Base-by-base conservation (phyloP, 2,329 filamentous ascomycete species). In the Penicillium sp. region DNA sequence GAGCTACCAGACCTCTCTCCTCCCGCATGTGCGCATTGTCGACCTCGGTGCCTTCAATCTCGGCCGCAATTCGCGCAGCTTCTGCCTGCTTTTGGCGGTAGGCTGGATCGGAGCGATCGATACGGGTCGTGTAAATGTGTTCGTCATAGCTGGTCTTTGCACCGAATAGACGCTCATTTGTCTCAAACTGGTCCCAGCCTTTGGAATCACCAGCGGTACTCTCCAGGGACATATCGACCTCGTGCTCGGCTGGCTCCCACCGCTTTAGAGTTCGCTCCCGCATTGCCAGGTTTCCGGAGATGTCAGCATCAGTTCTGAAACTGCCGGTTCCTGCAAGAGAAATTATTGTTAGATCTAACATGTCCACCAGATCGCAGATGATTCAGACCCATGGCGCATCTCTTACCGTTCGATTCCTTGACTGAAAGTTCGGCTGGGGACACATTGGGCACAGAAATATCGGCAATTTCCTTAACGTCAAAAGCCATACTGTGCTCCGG, bases 121-220 rank as follows among this genome's bases (percentile, higher is more conserved):
- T 96, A 42, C 86, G 80, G 10, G 95, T 99, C 1, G 95, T 99
- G 79, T 99, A 99, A 45, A 95, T 87, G 68, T 91, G 92, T 77
- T 98, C 95, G 71, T 98, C 88, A 73, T 98, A 99, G 69, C 92
- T 92, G 54, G 90, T 95, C 76, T 87, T 91, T 41, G 96, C 79
- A 38, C 95, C 95, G 72, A 96, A 98, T 34, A 92, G 86, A 57
- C 87, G 84, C 77, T 96, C 91, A 71, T 98, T 98, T 63, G 86
- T 88, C 59, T 91, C 90, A 71, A 99, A 99, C 75, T 99, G 95
- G 74, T 99, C 94, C 95, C 95, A 99, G 10, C 78, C 81, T 6
- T 78, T 80, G 15, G 76, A 71, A 51, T 63, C 59, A 15, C 66
- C 59, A 54, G 73, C 76, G n/a, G 82, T 68, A 53, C 80, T 86